phyloP scores from a whole-genome alignment of 2,329 filamentous ascomycete genomes.

The Cladophialophora psammophila region DNA sequence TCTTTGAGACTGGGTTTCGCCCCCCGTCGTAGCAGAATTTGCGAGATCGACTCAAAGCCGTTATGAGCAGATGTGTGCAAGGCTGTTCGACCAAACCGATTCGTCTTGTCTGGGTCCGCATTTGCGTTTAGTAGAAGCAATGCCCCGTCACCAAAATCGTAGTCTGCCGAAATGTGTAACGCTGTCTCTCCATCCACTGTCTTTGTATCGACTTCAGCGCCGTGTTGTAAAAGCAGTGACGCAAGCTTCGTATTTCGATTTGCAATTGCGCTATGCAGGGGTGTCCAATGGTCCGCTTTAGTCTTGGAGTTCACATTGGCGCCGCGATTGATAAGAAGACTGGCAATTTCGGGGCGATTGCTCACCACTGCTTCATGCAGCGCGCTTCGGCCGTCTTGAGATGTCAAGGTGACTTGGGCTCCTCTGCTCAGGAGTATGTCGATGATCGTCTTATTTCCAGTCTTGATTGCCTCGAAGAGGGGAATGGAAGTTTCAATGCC shows the following conservation, averaged over 20 bases:
- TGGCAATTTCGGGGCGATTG: neutral
- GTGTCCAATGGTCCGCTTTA: neutral
- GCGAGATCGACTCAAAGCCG: neutral
- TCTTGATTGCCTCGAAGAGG: neutral
- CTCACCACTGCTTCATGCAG: neutral
- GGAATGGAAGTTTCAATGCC: neutral
- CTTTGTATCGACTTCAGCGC: neutral
- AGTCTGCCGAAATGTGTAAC: neutral
- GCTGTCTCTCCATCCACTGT: neutral
- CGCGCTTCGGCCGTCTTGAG: neutral
- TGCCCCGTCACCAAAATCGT: neutral
- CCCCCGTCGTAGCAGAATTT: neutral
- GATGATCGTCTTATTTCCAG: neutral
- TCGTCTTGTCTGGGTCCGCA: neutral
- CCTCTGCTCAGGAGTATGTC: neutral
- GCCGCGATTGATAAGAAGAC: neutral
- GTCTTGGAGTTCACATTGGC: neutral
- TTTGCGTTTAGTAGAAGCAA: neutral
- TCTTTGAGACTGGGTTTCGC: neutral
- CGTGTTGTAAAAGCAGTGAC: neutral
- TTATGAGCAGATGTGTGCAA: neutral
- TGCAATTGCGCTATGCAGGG: neutral
- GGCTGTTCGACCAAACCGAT: neutral
- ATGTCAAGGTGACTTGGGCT: neutral
- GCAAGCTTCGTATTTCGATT: neutral